Evolutionary conservation across 2,329 filamentous ascomycete species (phyloP).

Genomic region (Fusarium illudens): DNA sequence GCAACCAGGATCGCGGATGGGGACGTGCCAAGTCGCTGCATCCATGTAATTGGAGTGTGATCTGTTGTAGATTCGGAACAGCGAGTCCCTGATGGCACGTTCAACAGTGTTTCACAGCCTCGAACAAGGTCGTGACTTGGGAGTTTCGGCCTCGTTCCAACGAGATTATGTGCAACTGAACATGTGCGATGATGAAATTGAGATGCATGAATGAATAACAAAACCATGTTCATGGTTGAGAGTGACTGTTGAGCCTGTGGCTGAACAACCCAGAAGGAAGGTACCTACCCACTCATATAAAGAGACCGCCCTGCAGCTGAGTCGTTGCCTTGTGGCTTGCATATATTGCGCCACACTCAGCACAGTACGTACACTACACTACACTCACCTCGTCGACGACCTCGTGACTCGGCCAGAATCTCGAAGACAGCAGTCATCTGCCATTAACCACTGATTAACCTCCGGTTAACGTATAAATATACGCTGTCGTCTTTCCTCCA

Average conservation of each 20-base stretch:
- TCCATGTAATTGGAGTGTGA: neutral
- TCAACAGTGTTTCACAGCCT: neutral
- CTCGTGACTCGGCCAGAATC: slow-evolving; percentile 40
- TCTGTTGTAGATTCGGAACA: neutral
- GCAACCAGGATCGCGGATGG: slow-evolving; percentile 29
- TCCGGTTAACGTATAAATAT: slow-evolving; percentile 24
- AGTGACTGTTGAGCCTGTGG: neutral
- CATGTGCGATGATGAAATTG: neutral
- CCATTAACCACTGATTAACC: slow-evolving; percentile 21
- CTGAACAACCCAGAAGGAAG: neutral
- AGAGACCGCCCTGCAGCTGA: slow-evolving; percentile 10
- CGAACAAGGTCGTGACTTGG: neutral
- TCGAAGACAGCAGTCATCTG: slow-evolving; percentile 42
- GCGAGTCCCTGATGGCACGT: neutral
- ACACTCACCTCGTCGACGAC: slow-evolving; percentile 24
- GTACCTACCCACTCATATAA: slow-evolving; percentile 6
- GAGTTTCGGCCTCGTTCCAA: neutral
- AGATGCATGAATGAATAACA: neutral
- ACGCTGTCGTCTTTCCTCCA: neutral
- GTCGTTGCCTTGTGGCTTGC: slow-evolving; percentile 41
- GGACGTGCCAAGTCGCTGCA: slow-evolving; percentile 6
- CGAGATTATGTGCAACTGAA: neutral
- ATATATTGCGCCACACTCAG: slow-evolving; percentile 34
- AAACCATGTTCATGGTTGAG: neutral
- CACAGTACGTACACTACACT: neutral